Evolutionary conservation across 768 basidiomycete species (phyloP), one percentile per base, ranked within the genome.

Genomic region (Hortiboletus flavorubellus): DNA sequence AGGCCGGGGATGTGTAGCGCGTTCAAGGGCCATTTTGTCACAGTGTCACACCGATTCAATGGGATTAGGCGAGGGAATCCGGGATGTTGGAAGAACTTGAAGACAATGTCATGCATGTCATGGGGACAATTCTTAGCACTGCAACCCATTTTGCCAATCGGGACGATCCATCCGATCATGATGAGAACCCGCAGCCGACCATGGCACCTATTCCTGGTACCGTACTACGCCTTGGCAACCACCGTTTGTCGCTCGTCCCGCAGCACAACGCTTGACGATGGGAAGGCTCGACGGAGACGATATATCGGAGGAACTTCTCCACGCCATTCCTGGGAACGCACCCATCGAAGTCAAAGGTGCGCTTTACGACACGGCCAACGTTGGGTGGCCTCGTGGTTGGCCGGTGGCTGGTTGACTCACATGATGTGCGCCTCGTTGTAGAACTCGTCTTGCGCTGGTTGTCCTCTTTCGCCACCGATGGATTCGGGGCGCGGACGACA

Each of bases 401-500:
- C 5, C 16, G 18, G 5, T 26, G 26, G 26, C 26, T 11, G 16
- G 31, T 44, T 21, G 18, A 38, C 26, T 30, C 9, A 51, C 11
- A 15, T 1, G 23, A 23, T 35, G 38, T 14, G 34, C 14, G 15
- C 35, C 16, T 49, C 38, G 9, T 31, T 35, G 21, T 74, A 68
- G 76, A 70, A 50, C 42, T 73, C 8, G 68, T 78, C 3, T 60
- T 71, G 9, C 72, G 71, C 53, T 77, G 72, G 76, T 62, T 80
- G 14, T 39, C 67, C 33, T 42, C 72, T 6, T 76, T 76, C 56
- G 38, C 8, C 29, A 34, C n/a, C 4, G 2, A 33, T 3, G 63
- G 65, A n/a, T 73, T 69, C 16, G 67, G 62, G 12, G 40, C 8
- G 10, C 60, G 55, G 16, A 53, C 59, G 10, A 38, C 41, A 16